Base-by-base conservation (phyloP, 2,329 filamentous ascomycete species). In the Rhynchosporium agropyri region DNA sequence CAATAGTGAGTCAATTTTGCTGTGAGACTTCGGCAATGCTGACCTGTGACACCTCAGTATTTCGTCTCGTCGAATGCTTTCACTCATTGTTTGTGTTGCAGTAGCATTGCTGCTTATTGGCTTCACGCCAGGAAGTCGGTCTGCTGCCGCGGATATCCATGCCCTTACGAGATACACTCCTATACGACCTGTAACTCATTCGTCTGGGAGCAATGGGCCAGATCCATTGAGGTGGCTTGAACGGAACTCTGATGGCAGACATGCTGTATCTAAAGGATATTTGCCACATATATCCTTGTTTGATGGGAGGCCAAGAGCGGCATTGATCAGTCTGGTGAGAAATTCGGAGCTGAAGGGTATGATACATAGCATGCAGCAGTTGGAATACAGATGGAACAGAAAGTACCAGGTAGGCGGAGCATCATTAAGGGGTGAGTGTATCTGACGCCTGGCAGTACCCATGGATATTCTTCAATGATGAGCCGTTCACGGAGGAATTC, bases 381-480 rank as follows among this genome's bases (percentile, higher is more conserved):
- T 92, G 53, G 89, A 92, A 74, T 79, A 83, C 61, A 89, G 87
- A 9, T 96, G 91, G 88, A 96, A 96, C 73, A 78, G 80, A 72
- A 91, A 91, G 67, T 73, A 70, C 42, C 61, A 69, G 63, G 70
- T 67, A 40, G 9, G 20, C 20, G 59, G 46, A 12, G 12, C 48
- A 3, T n/a, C 29, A 9, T 31, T 29, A 33, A 7, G 3, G 1
- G 6, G 12, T 4, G 15, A 33, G 46, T n/a, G 2, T 26, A 4
- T 10, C 46, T 61, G 10, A 63, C 20, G 3, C 13, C 9, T 62
- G 3, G n/a, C 13, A 89, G 71, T 96, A 96, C 73, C 89, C 92
- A 50, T 96, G 91, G 89, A 88, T 90, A 48, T 94, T 96, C 78
- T 91, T 95, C 81, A 95, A 93, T 76, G 87, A 92, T 70, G 84